A percentile compares a stretch with the other conserved stretches of the same genome.
These are phyloP conservation scores for Boechera divaricarpa DNA, from an alignment of 345 rosid species.

Conservation along the genomic window DNA sequence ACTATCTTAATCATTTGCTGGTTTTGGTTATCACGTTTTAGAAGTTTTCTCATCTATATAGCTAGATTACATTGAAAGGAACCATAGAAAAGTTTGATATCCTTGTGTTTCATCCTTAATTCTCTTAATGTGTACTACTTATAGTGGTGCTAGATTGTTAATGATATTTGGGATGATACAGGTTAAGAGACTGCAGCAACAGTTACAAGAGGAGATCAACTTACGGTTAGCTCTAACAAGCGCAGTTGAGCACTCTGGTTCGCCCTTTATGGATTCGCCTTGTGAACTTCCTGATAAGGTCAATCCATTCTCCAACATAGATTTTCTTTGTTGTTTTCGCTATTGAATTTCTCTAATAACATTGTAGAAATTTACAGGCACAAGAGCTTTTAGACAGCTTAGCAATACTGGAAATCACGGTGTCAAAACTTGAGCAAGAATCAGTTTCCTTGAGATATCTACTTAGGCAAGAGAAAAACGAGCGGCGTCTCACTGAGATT, in stretches of 20 bases:
- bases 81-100: slow-evolving; percentile 1
- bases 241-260: slow-evolving; percentile 67
- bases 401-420: slow-evolving; percentile 68
- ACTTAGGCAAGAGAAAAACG: slow-evolving; percentile 83
- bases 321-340: slow-evolving; percentile 15
- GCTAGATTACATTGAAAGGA: background rate
- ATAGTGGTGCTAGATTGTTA: slow-evolving; percentile 7
- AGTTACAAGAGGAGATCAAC: slow-evolving; percentile 77
- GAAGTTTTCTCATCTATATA: background rate
- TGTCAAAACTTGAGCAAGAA: slow-evolving; percentile 86
- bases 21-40: slow-evolving; percentile 1
- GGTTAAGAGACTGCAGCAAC: slow-evolving; percentile 71
- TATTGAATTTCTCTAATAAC: background rate
- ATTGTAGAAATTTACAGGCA: slow-evolving; percentile 51
- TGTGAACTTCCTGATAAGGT: slow-evolving; percentile 77
- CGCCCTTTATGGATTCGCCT: slow-evolving; percentile 58
- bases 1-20: background rate
- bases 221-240: slow-evolving; percentile 68
- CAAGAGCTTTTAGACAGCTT: slow-evolving; percentile 77
- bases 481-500: slow-evolving; percentile 71
- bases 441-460: slow-evolving; percentile 64
- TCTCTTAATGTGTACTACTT: background rate
- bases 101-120: slow-evolving; percentile 21
- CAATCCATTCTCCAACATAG: slow-evolving; percentile 18
- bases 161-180: slow-evolving; percentile 43